A percentile compares a stretch with the other conserved stretches of the same genome.
These are phyloP conservation scores for Triangularia verruculosa DNA, from an alignment of 2,329 filamentous ascomycete genomes.

Conservation along the genomic window DNA sequence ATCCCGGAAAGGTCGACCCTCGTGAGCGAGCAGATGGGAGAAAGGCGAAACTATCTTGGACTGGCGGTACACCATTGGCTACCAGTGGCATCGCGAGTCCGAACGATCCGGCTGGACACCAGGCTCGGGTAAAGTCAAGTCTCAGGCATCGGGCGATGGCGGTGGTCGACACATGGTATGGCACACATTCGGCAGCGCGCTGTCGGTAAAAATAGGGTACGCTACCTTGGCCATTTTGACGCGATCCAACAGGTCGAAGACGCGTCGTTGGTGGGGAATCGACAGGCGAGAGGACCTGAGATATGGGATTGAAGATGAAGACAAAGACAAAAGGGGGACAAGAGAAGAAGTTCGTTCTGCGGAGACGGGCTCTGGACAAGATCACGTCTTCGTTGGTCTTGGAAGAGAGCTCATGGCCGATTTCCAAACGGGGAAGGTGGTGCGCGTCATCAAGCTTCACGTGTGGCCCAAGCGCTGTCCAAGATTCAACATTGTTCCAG, in stretches of 20 bases:
- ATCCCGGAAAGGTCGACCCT: not conserved
- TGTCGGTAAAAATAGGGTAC: not conserved
- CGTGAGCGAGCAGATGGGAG: not conserved
- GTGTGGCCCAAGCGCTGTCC: not conserved
- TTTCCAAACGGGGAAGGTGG: constrained; percentile 16
- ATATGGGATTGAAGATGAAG: not conserved
- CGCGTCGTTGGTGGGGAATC: not conserved
- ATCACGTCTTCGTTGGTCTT: constrained; percentile 2
- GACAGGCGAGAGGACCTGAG: not conserved
- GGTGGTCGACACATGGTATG: not conserved
- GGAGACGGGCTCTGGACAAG: not conserved
- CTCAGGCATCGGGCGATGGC: not conserved
- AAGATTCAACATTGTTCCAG: no score
- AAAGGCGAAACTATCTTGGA: not conserved
- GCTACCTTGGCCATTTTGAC: not conserved
- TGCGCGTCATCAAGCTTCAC: constrained; percentile 1
- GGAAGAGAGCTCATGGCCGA: constrained; percentile 8
- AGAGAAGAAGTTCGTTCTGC: not conserved
- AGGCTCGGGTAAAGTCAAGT: not conserved
- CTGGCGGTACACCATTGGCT: not conserved
- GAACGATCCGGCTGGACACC: not conserved
- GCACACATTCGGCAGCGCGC: not conserved
- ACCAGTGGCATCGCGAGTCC: not conserved
- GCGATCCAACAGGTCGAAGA: not conserved
- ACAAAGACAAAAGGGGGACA: not conserved